Evolutionary conservation across 2,329 filamentous ascomycete species (phyloP).

Genomic region (Hymenotorrendiella dingleyae): DNA sequence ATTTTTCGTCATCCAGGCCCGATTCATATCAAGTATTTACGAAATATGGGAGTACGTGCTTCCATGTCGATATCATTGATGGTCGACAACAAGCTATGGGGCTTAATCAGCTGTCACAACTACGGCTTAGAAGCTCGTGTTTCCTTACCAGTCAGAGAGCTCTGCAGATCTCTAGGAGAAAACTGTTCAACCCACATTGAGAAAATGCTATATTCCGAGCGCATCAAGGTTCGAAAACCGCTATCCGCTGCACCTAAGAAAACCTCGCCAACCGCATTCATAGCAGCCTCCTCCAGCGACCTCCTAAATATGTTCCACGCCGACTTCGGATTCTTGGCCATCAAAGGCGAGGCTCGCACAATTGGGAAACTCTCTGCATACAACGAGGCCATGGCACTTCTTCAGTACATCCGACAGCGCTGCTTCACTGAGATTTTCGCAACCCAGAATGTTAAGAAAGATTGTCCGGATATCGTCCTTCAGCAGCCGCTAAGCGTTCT

Average conservation of each 20-base stretch:
- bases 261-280: conserved; percentile 17
- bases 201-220: conserved; percentile 14
- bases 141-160: conserved; percentile 80
- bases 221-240: conserved; percentile 16
- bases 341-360: conserved; percentile 19
- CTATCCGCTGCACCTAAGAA: conserved; percentile 8
- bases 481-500: conserved; percentile 5
- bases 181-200: conserved; percentile 19
- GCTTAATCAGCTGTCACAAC: conserved; percentile 75
- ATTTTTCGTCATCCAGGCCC: no score
- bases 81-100: conserved; percentile 78
- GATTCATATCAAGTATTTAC: conserved; percentile 78
- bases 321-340: conserved; percentile 19
- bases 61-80: conserved; percentile 92
- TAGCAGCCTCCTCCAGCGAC: conserved; percentile 16
- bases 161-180: conserved; percentile 69
- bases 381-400: conserved; percentile 18
- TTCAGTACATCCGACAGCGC: conserved; percentile 17
- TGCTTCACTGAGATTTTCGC: conserved; percentile 11
- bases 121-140: conserved; percentile 82
- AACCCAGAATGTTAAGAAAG: conserved; percentile 14
- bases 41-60: conserved; percentile 79
- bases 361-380: conserved; percentile 19
- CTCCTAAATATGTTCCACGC: conserved; percentile 19
- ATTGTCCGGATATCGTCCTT: conserved; percentile 15